phyloP scores from a whole-genome alignment of 2,329 filamentous ascomycete genomes.

The Phymatotrichopsis omnivora region DNA sequence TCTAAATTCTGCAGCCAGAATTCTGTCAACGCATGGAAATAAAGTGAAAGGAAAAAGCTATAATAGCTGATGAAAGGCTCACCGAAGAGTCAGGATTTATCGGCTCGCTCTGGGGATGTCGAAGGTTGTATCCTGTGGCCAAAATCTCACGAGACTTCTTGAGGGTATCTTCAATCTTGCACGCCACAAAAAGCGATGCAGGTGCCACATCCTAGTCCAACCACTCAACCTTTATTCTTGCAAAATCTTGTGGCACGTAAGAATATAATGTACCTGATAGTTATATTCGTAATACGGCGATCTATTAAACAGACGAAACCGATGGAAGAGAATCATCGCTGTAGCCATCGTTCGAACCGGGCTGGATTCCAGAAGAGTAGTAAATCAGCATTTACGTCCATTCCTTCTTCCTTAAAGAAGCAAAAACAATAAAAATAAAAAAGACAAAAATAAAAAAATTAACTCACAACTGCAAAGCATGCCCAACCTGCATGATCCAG shows the following conservation, averaged over 20 bases:
- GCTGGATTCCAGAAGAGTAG: too few relatives aligned
- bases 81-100: constrained; percentile 53
- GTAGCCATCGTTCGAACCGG: constrained; percentile 88
- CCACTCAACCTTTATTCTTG: constrained; percentile 1
- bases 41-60: not conserved
- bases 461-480: constrained; percentile 64
- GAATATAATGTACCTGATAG: constrained; percentile 44
- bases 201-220: constrained; percentile 65
- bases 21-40: constrained; percentile 34
- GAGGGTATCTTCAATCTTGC: constrained; percentile 94
- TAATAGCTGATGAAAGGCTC: too few relatives aligned
- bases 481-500: constrained; percentile 77
- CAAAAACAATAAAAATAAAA: too few relatives aligned
- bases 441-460: constrained; percentile 10
- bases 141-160: constrained; percentile 94
- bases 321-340: constrained; percentile 85
- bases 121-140: constrained; percentile 75
- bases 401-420: not conserved
- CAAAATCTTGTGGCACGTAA: constrained; percentile 6
- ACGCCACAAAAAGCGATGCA: constrained; percentile 80
- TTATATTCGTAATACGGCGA: constrained; percentile 70
- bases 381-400: constrained; percentile 4
- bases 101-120: constrained; percentile 46
- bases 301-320: constrained; percentile 69
- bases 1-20: constrained; percentile 57